Evolutionary conservation across 495 filamentous ascomycete species (phyloP).

Genomic region (Aspergillus ostianus): DNA sequence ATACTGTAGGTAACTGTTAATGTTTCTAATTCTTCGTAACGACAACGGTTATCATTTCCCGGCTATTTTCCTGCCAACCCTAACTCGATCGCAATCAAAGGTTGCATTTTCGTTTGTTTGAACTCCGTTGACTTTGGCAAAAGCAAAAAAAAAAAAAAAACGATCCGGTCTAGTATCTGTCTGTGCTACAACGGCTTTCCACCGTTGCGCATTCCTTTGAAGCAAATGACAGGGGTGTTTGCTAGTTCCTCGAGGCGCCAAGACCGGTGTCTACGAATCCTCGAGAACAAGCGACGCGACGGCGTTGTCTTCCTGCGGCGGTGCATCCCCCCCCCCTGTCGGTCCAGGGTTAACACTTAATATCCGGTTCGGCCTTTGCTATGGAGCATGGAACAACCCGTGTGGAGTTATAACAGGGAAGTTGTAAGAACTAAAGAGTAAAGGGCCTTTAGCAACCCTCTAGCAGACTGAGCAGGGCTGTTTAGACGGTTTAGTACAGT

Average conservation of each 20-base stretch:
- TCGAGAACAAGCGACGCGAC: background rate
- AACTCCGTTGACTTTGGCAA: no score
- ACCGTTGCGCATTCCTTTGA: conserved; percentile 7
- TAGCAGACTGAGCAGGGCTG: background rate
- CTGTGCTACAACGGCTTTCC: conserved; percentile 23
- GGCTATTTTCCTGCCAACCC: no score
- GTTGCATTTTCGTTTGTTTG: no score
- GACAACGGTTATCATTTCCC: no score
- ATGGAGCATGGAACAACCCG: conserved; percentile 4
- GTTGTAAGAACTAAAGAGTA: conserved; percentile 6
- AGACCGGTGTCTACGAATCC: conserved; percentile 5
- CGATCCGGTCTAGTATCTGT: conserved; percentile 2
- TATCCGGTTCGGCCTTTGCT: conserved; percentile 4
- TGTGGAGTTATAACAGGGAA: conserved; percentile 3
- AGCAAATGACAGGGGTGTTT: conserved; percentile 6
- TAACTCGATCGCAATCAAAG: no score
- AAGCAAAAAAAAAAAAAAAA: no score
- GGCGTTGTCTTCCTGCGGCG: background rate
- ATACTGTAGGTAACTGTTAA: no score
- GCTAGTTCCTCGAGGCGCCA: conserved; percentile 5
- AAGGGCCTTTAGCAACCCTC: background rate
- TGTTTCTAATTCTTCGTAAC: no score
- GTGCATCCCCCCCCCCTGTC: background rate
- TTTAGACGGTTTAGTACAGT: background rate
- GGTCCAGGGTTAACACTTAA: background rate